phyloP scores from a whole-genome alignment of 257 asterid genomes.

The Solanum paucissectum region DNA sequence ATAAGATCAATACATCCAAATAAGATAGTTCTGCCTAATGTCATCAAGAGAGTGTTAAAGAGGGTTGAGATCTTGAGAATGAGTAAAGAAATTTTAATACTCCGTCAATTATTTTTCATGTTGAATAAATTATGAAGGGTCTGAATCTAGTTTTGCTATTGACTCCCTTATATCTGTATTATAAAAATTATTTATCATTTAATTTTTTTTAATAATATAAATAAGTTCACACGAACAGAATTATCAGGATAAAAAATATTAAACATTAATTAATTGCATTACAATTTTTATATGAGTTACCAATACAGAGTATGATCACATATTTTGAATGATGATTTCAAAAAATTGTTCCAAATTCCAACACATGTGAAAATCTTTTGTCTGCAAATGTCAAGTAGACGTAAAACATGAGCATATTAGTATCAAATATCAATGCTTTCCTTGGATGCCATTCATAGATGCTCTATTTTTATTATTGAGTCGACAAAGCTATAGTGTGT shows the following conservation, averaged over 20 bases:
- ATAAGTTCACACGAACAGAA: fast-evolving
- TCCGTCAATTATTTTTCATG: not conserved
- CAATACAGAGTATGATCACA: not conserved
- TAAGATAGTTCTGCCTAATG: not conserved
- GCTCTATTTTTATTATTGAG: not conserved
- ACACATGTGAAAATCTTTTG: not conserved
- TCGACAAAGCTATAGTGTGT: not conserved
- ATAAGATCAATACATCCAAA: not conserved
- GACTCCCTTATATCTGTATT: not conserved
- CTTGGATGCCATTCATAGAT: not conserved
- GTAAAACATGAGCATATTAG: not conserved
- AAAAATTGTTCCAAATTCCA: not conserved
- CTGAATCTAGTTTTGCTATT: not conserved
- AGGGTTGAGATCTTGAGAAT: not conserved
- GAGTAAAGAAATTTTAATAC: not conserved
- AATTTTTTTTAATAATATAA: not conserved
- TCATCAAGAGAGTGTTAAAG: not conserved
- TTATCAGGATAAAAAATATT: not conserved
- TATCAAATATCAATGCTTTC: not conserved
- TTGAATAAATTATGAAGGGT: not conserved
- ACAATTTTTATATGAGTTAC: not conserved
- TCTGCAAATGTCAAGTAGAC: not conserved
- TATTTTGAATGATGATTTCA: not conserved
- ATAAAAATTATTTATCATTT: not conserved
- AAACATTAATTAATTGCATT: not conserved